Base-by-base conservation (phyloP, 2,329 filamentous ascomycete species). In the Hypoxylon sp. region DNA sequence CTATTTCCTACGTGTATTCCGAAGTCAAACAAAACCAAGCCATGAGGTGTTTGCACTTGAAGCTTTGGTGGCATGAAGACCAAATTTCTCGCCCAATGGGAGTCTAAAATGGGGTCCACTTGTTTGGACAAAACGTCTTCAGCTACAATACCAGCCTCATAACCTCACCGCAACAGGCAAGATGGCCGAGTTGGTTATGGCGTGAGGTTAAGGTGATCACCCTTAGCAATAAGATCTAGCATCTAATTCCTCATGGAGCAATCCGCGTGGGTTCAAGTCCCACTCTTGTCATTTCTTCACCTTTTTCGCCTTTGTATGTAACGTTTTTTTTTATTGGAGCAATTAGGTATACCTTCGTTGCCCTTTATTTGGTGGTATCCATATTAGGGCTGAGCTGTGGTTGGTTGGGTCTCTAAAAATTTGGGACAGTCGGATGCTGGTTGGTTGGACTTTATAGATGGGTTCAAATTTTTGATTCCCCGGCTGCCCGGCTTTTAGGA, bases 111-210 rank as follows among this genome's bases (percentile, higher is more conserved):
- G 21, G 42, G 21, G 5, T 47, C 42, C 52, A 31, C 39, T n/a
- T 17, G n/a, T 7, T 21, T 6, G 21, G 27, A 21, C 6, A 35
- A 46, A 46, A 19, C 29, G 4, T 15, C 15, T 24, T 29, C 8
- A 56, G 13, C 13, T 7, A 39, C 27, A 35, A 53, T 60, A 46
- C 8, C 6, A 27, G 4, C 13, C 27, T 19, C 10, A 11, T 27
- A 1, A 29, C 8, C 21, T 46, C 57, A 60, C 27, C 13, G 21
- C 27, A 62, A n/a, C 21, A 42, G 47, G 73, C 73, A 77, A 77
- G 76, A 78, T 78, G 76, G 76, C 76, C 76, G 76, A 78, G 76
- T 78, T 78, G 75, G 75, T 78, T 75, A 78, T 78, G 75, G 76
- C 75, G 77, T 75, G 74, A 78, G 77, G 75, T 78, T 78, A 78